Evolutionary conservation across 2,329 filamentous ascomycete genomes (phyloP).

Genomic region (Penicillium sp.): DNA sequence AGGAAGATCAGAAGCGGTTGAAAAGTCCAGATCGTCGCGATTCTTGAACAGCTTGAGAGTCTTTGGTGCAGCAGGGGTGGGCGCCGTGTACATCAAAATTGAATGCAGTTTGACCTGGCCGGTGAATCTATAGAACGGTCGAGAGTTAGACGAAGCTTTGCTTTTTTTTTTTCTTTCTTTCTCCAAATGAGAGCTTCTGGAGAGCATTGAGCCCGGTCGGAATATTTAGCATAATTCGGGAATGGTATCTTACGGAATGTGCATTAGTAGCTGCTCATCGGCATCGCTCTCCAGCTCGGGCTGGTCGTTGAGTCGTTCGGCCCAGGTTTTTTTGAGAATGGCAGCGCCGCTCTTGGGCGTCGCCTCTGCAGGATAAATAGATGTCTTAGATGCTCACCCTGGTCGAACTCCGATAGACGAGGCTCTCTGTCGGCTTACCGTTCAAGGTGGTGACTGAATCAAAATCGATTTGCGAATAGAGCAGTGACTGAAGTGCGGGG

Average conservation of each 20-base stretch:
- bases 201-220: no score
- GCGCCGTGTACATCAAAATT: conserved; percentile 75
- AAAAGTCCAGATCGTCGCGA: conserved; percentile 79
- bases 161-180: no score
- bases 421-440: conserved; percentile 35
- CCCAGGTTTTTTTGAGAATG: conserved; percentile 87
- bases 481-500: conserved; percentile 79
- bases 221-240: background rate
- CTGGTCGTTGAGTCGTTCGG: conserved; percentile 62
- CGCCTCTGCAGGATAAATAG: conserved; percentile 43
- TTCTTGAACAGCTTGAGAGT: conserved; percentile 88
- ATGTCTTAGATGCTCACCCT: no score
- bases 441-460: conserved; percentile 79
- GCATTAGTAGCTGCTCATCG: conserved; percentile 91
- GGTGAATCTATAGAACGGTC: conserved; percentile 61
- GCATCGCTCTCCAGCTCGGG: conserved; percentile 79
- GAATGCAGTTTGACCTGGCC: conserved; percentile 90
- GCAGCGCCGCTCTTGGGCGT: conserved; percentile 60
- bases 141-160: background rate
- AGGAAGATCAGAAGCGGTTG: conserved; percentile 60
- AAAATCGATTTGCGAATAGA: conserved; percentile 91
- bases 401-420: no score
- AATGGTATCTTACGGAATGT: conserved; percentile 62
- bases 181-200: no score
- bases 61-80: conserved; percentile 63